These are phyloP conservation scores for Streptanthus diversifolius DNA, from an alignment of 345 rosid genomes.

Conservation along the genomic window DNA sequence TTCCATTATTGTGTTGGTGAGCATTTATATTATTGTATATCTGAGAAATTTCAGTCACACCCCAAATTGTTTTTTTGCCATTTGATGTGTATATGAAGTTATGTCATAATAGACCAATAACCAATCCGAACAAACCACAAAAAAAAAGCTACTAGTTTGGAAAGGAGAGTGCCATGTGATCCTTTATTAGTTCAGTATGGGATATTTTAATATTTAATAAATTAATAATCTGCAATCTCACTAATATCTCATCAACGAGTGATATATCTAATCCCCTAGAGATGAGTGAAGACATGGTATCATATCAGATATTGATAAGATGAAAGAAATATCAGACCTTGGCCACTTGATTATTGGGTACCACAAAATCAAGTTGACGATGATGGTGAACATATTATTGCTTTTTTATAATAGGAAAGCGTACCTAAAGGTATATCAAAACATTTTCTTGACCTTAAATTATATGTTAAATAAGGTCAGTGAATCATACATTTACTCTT, in stretches of 20 bases:
- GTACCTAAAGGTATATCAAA: slow-evolving; percentile 1
- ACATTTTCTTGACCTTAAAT: slow-evolving; percentile 4
- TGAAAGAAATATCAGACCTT: neutral
- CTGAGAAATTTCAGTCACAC: neutral
- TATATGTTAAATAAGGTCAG: neutral
- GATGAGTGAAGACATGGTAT: neutral
- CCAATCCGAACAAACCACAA: neutral
- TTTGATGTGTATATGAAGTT: neutral
- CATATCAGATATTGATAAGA: neutral
- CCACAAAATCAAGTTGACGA: slow-evolving; percentile 23
- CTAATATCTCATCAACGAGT: too few relatives aligned
- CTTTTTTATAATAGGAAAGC: slow-evolving; percentile 12
- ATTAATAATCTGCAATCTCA: neutral
- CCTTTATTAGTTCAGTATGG: neutral
- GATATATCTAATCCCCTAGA: slow-evolving; percentile 4
- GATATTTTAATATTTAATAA: neutral
- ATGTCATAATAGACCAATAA: neutral
- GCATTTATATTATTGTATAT: slow-evolving; percentile 17
- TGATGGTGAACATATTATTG: slow-evolving; percentile 8
- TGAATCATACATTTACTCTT: slow-evolving; percentile 47
- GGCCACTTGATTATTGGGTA: slow-evolving; percentile 14
- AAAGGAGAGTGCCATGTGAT: neutral
- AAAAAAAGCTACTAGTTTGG: neutral
- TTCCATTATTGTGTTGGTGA: neutral
- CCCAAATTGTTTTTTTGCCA: neutral